Percentiles rank a stretch among this genome's conserved stretches.
Conservation (phyloP, 257 asterid genomes). For the Penstemon davidsonii region DNA sequence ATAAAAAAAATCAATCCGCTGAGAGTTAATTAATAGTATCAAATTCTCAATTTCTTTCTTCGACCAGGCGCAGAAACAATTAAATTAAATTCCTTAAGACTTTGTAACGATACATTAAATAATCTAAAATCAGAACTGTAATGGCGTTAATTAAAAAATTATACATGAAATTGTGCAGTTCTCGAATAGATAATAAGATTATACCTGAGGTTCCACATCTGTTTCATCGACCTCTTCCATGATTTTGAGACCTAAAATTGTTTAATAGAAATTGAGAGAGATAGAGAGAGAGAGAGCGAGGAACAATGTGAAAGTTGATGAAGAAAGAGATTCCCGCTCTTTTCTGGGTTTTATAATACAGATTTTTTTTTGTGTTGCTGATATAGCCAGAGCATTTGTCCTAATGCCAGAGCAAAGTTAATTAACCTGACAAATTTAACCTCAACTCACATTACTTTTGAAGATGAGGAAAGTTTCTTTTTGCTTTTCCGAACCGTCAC, state of each 20-base stretch:
- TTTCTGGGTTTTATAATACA: not conserved
- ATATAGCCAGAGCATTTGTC: no score
- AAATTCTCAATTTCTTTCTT: not conserved
- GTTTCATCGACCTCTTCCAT: conserved; percentile 70
- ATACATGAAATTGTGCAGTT: not conserved
- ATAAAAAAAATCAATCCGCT: no score
- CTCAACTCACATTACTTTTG: no score
- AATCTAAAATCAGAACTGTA: not conserved
- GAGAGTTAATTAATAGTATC: no score
- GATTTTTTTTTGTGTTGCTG: no score
- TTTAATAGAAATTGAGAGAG: no score
- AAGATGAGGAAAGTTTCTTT: no score
- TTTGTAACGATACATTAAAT: not conserved
- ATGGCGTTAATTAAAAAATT: not conserved
- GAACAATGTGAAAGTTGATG: conserved; percentile 1
- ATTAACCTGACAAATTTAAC: no score
- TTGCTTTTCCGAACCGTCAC: no score
- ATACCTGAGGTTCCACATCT: conserved; percentile 50
- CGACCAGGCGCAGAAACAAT: conserved; percentile 2
- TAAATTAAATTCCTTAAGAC: not conserved
- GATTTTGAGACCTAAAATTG: conserved; percentile 1
- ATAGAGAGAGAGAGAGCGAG: conserved; percentile 4
- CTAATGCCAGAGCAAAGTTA: no score
- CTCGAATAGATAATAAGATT: not conserved
- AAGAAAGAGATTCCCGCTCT: conserved; percentile 25